phyloP scores from a whole-genome alignment of 2,329 filamentous ascomycete genomes.

The Raffaelea arxii region DNA sequence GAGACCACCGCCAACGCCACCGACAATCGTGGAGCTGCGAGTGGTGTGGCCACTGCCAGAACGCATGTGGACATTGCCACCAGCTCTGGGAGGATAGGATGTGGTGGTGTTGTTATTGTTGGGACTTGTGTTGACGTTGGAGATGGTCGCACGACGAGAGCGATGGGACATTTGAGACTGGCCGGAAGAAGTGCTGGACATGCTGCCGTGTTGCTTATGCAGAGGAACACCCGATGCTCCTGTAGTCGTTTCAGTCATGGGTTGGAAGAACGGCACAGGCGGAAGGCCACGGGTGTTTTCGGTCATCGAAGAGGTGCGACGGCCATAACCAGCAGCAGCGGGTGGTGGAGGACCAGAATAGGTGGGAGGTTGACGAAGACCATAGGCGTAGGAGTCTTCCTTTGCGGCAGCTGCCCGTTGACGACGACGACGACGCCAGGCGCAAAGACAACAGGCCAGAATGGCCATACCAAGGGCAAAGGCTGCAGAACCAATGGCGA shows the following conservation, averaged over 20 bases:
- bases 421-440: background rate
- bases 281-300: constrained; percentile 10
- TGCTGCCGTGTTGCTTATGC: constrained; percentile 1
- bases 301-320: background rate
- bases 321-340: constrained; percentile 1
- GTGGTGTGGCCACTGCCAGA: constrained; percentile 6
- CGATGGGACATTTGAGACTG: too few relatives aligned
- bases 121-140: background rate
- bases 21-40: constrained; percentile 8
- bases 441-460: constrained; percentile 2
- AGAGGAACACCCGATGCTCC: background rate
- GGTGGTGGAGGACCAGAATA: constrained; percentile 10
- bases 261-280: constrained; percentile 6
- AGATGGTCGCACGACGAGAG: background rate
- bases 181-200: constrained; percentile 1
- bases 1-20: too few relatives aligned
- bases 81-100: too few relatives aligned
- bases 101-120: constrained; percentile 4
- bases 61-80: too few relatives aligned
- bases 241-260: background rate
- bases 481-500: constrained; percentile 11
- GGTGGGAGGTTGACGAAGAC: background rate
- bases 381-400: background rate
- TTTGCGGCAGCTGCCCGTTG: background rate
- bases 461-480: constrained; percentile 3